Base-by-base conservation (phyloP, 805 yeast genomes). In the Monosporozyma solicola region DNA sequence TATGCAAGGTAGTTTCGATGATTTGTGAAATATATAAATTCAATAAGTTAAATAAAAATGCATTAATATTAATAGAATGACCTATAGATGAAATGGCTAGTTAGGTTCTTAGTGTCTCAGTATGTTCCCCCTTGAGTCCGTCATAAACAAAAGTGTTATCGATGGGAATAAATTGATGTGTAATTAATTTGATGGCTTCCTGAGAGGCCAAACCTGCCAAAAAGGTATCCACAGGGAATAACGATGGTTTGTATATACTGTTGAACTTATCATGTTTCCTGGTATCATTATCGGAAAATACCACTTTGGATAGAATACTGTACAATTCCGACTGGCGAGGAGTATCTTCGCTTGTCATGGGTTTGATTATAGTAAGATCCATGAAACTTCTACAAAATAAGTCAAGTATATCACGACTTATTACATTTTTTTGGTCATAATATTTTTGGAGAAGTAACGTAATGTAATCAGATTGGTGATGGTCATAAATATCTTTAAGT, bases 161-260 rank as follows among this genome's bases (percentile, higher is more conserved):
- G 45, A 89, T 61, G 0, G 97, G 95, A 5, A 84, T 74, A 59
- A 88, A 90, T 67, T 92, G 98, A 39, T 79, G 77, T 2, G 96
- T 88, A 25, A 87, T 59, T 3, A 81, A 63, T 69, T 94, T 92
- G 50, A 88, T 73, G 4, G 80, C 82, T 64, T 92, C 99, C 64
- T 92, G 97, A 3, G 89, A 84, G 0, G 81, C 90, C 11, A 91
- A 72, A 0, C 97, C 98, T 1, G 97, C 98, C 58, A 87, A 72
- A 3, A 88, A 67, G 4, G 96, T 41, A 7, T 50, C 39, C 8
- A 56, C 53, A 11, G 55, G 50, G 46, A 20, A 39, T 3, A 39
- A 20, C 3, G 43, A 9, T 16, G 22, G 84, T 71, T 15, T 80
- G 74, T 5, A 3, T 10, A 25, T 16, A 3, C 41, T 22, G 16